Base-by-base conservation (phyloP, 179 eudicot species). In the Drosera spatulata region DNA sequence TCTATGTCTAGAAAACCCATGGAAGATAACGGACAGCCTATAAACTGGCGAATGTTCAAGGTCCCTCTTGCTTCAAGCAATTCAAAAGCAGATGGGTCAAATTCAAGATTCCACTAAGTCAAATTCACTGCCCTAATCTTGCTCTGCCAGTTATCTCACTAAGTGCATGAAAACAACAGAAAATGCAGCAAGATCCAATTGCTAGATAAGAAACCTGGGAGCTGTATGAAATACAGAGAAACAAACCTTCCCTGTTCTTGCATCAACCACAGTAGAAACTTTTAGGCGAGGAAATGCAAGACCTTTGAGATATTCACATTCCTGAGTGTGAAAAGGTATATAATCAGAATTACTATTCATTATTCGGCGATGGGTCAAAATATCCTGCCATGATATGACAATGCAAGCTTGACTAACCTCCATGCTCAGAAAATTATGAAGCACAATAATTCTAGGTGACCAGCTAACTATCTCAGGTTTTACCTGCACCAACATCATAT, bases 231-330 rank as follows among this genome's bases (percentile, higher is more conserved):
- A 54, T 9, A 39, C 6, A 11, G 11, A 53, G 61, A 58, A 46
- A 67, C 75, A 63, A 61, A 88, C 98, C 98, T 91, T 88, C 69
- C 98, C 98, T 50, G 91, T 88, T 79, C 74, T 88, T 50, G 84
- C 63, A 75, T 88, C 99, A 65, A 93, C 95, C 56, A 93, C 96
- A 39, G 96, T 93, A 50, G 99, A 93, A 71, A 84, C 74, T 64
- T 86, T 81, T 59, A 93, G 96, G 69, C 93, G 99, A 54, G 99
- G 99, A 68, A 54, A 61, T 51, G 99, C 93, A 60, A 82, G 50
- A 59, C 74, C 87, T 78, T 87, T 86, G 39, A 93, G 90, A 76
- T 93, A 88, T 71, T 88, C 99, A 76, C 96, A 93, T 70, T 93
- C 99, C 99, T 93, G 75, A 64, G 69, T 69, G 50, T 22, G 50